Base-by-base conservation (phyloP, 257 asterid species). In the Capsicum baccatum region DNA sequence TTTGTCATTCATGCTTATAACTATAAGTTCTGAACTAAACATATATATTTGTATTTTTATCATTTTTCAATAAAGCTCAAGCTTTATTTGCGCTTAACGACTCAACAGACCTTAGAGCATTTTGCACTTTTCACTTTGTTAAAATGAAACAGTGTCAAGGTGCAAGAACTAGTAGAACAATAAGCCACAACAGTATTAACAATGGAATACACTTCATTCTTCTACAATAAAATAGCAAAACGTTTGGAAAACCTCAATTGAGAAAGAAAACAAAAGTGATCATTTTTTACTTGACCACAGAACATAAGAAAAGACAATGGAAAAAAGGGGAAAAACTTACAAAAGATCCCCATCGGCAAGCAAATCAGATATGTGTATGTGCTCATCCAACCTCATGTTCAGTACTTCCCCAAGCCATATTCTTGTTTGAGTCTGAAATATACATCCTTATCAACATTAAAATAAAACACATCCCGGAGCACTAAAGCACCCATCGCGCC, bases 311-410 rank as follows among this genome's bases (percentile, higher is more conserved):
- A 83, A 57, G 21, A 42, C 1, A 0, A 81, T 60, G 64, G 50
- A 33, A 48, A 83, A 87, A 84, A 4, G 2, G 33, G 33, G 33
- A 68, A 15, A 69, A 78, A 83, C 98, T 85, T 83, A 95, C 99
- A 95, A 86, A 83, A 95, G 92, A 85, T 94, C 97, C 48, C 98
- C 99, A 92, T 95, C 98, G 47, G 94, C 95, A 88, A 95, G 98
- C 90, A 91, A 91, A 91, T 95, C 97, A n/a, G 99, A 89, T 78
- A 95, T 88, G 84, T 86, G 86, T 83, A 87, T 76, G 83, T 90
- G 90, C 71, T 93, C 95, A 85, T 93, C 91, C 73, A 95, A 89
- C 85, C 94, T 90, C 73, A 86, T 84, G 47, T 83, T 84, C 9
- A 95, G 89, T 83, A 94, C 94, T 85, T 95, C 95, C 48, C 97